Conservation (phyloP, 2,329 filamentous ascomycete species). For the Camptophora hylomeconis region DNA sequence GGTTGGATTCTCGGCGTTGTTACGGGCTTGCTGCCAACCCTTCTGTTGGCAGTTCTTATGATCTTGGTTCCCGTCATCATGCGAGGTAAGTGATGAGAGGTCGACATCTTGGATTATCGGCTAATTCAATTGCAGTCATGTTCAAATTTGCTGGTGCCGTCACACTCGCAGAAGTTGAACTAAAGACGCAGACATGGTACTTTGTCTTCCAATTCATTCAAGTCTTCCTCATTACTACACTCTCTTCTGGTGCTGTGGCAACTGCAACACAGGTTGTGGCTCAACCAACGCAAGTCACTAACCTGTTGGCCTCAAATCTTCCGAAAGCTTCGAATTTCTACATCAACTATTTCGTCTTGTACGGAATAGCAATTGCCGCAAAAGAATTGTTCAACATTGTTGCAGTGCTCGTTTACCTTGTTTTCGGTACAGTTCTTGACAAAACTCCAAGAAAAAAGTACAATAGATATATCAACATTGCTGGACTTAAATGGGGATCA, state of each 20-base stretch:
- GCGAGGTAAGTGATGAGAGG: slow-evolving; percentile 50
- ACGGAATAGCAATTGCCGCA: slow-evolving; percentile 58
- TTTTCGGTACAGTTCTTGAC: slow-evolving; percentile 12
- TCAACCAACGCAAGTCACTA: slow-evolving; percentile 50
- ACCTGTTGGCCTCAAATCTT: slow-evolving; percentile 58
- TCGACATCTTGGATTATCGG: not conserved
- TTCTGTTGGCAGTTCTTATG: slow-evolving; percentile 63
- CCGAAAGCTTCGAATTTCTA: slow-evolving; percentile 90
- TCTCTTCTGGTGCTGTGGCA: slow-evolving; percentile 60
- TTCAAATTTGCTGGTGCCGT: slow-evolving; percentile 66
- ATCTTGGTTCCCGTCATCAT: slow-evolving; percentile 81
- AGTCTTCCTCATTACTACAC: slow-evolving; percentile 75
- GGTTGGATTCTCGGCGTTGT: slow-evolving; percentile 60
- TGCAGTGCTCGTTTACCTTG: slow-evolving; percentile 40
- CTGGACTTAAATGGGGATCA: slow-evolving; percentile 72
- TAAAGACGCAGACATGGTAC: slow-evolving; percentile 83
- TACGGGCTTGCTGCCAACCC: slow-evolving; percentile 68
- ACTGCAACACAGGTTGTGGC: slow-evolving; percentile 52
- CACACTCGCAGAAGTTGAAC: slow-evolving; percentile 64
- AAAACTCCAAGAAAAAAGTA: slow-evolving; percentile 65
- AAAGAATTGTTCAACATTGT: slow-evolving; percentile 13
- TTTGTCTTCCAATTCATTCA: slow-evolving; percentile 64
- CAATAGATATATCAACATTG: slow-evolving; percentile 60
- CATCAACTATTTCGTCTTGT: slow-evolving; percentile 85
- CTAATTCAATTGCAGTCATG: slow-evolving; percentile 9